These are phyloP conservation scores for Fraxinus sp. DNA, from an alignment of 305 asterid species.

Conservation along the genomic window DNA sequence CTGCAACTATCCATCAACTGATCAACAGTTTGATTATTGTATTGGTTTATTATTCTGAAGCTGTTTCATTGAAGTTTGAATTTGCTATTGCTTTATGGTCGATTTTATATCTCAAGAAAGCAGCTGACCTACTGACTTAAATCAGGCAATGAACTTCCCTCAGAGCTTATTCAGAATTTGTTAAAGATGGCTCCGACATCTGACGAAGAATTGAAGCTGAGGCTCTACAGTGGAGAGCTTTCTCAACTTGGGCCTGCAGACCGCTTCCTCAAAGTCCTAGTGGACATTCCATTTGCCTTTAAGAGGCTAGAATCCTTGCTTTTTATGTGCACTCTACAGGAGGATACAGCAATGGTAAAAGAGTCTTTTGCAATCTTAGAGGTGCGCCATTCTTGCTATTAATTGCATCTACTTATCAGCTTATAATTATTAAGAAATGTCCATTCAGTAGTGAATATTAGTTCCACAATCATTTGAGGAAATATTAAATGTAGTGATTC, in stretches of 20 bases:
- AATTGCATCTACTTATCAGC: not conserved
- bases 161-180: conserved; percentile 71
- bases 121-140: conserved; percentile 31
- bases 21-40: not conserved
- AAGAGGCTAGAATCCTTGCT: conserved; percentile 78
- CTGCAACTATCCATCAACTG: not conserved
- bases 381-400: conserved; percentile 46
- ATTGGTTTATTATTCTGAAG: conserved; percentile 9
- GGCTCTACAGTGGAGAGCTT: conserved; percentile 68
- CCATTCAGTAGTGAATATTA: not conserved
- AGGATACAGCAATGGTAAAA: conserved; percentile 54
- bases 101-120: conserved; percentile 11
- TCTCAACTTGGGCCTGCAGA: conserved; percentile 85
- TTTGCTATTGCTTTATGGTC: conserved; percentile 4
- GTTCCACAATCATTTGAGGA: not conserved
- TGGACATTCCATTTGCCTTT: conserved; percentile 80
- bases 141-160: conserved; percentile 88
- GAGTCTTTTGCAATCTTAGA: conserved; percentile 78
- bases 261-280: conserved; percentile 80
- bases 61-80: conserved; percentile 22
- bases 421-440: not conserved
- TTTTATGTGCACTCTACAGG: conserved; percentile 81
- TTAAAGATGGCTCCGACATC: conserved; percentile 85
- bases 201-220: conserved; percentile 89
- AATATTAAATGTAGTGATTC: not conserved